Base-by-base conservation (phyloP, 495 filamentous ascomycete species). In the Rusavskia elegans region DNA sequence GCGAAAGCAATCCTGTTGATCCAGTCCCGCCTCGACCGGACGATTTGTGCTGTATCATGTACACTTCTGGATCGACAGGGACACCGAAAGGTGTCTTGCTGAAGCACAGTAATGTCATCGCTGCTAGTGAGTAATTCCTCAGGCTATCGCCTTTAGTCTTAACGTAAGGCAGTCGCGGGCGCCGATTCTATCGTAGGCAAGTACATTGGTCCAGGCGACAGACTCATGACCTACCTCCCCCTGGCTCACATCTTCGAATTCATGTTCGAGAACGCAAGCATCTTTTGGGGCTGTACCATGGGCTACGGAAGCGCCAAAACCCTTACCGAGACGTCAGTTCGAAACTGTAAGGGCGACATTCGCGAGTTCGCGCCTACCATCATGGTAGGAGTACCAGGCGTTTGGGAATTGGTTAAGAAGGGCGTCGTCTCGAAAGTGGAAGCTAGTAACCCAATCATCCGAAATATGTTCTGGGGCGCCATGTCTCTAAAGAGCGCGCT, bases 361-460 rank as follows among this genome's bases (percentile, higher is more conserved):
- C 80, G 82, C 54, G 92, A 98, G 63, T 88, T 95, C 68, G 81
- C 80, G 61, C 92, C 92, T 25, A 89, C 85, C 23, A 79, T 98
- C 56, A 73, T 98, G 44, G 87, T 96, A 45, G 92, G 92, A 62
- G 92, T 98, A 19, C 92, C 92, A 8, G 89, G 89, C 25, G 92
- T 98, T 13, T 98, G 89, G 85, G 92, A 98, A 68, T 82, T 87
- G 0, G 87, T 98, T 57, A 97, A 96, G 81, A 98, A 98, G 68
- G 92, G 92, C 59, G 89, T 98, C 56, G 71, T 94, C 55, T 73
- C 76, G 61, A 90, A 95, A 69, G 79, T 97, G 53, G 80, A 84
- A 67, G 78, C 82, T 57, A 78, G 80, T 48, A 83, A 78, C 63
- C 70, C 79, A 23, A 49, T 97, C 20, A 76, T 83, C 11, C 83